Percentiles rank a stretch among this genome's conserved stretches.
These are phyloP conservation scores for Epichloe glyceriae DNA, from an alignment of 2,329 filamentous ascomycete genomes.

Conservation along the genomic window DNA sequence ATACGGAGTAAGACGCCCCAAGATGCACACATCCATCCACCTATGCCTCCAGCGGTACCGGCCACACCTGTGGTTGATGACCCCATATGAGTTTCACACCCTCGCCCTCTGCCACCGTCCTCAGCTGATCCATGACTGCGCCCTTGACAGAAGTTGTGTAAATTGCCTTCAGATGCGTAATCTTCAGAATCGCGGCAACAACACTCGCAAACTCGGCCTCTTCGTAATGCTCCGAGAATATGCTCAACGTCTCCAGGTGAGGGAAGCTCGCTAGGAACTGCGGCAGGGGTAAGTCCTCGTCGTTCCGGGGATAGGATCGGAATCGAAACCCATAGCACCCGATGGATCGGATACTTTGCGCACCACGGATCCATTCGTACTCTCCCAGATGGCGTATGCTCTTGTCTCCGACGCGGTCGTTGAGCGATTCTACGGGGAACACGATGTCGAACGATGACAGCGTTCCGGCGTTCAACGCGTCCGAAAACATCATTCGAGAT, in stretches of 20 bases:
- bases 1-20: neutral
- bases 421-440: conserved; percentile 17
- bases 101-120: conserved; percentile 9
- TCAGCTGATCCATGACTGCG: conserved; percentile 17
- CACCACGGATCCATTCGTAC: conserved; percentile 24
- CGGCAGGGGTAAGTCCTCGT: conserved; percentile 19
- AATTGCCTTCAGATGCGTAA: conserved; percentile 18
- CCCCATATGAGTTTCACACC: conserved; percentile 20
- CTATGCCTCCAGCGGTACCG: conserved; percentile 10
- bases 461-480: conserved; percentile 15
- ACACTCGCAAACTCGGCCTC: conserved; percentile 17
- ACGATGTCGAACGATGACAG: conserved; percentile 24
- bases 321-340: conserved; percentile 24
- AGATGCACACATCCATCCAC: no score
- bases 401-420: conserved; percentile 12
- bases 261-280: conserved; percentile 24
- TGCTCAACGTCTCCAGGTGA: conserved; percentile 22
- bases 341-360: conserved; percentile 19
- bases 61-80: conserved; percentile 19
- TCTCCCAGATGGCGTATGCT: conserved; percentile 17
- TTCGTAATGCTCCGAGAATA: conserved; percentile 19
- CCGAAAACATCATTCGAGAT: conserved; percentile 13
- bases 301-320: conserved; percentile 13
- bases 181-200: conserved; percentile 18
- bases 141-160: conserved; percentile 22